A percentile compares a stretch with the other conserved stretches of the same genome.
Conservation (phyloP, 345 rosid species). For the Populus nigra region DNA sequence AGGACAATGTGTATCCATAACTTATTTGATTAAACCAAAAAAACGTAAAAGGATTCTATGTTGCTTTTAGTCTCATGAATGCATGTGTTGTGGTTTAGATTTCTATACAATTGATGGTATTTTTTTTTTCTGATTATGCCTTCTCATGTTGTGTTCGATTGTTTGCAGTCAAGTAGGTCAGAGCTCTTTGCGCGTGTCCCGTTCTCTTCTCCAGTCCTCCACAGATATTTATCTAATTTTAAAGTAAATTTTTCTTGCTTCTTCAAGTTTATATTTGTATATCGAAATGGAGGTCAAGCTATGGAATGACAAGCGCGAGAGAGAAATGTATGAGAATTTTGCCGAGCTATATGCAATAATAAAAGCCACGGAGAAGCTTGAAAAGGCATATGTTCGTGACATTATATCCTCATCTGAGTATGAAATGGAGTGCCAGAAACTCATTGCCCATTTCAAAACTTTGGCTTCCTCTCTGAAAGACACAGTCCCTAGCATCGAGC, state of each 20-base stretch:
- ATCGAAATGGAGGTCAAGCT: slow-evolving; percentile 79
- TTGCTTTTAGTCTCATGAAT: background rate
- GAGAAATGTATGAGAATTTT: slow-evolving; percentile 96
- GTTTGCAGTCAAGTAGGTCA: slow-evolving; percentile 36
- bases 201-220: slow-evolving; percentile 80
- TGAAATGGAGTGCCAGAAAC: slow-evolving; percentile 84
- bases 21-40: background rate
- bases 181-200: slow-evolving; percentile 92
- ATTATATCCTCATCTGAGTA: slow-evolving; percentile 68
- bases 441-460: slow-evolving; percentile 89
- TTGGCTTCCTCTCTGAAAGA: slow-evolving; percentile 73
- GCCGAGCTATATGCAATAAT: slow-evolving; percentile 94
- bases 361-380: slow-evolving; percentile 96
- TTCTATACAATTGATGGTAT: background rate
- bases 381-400: slow-evolving; percentile 86
- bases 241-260: background rate
- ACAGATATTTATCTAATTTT: background rate
- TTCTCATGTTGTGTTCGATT: background rate
- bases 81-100: slow-evolving; percentile 8
- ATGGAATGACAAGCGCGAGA: slow-evolving; percentile 94
- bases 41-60: background rate
- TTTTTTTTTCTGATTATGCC: background rate
- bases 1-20: background rate
- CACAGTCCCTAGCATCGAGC: slow-evolving; percentile 71
- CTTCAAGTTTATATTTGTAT: background rate